Conservation (phyloP, 2,329 filamentous ascomycete genomes). For the Fusarium sp. region DNA sequence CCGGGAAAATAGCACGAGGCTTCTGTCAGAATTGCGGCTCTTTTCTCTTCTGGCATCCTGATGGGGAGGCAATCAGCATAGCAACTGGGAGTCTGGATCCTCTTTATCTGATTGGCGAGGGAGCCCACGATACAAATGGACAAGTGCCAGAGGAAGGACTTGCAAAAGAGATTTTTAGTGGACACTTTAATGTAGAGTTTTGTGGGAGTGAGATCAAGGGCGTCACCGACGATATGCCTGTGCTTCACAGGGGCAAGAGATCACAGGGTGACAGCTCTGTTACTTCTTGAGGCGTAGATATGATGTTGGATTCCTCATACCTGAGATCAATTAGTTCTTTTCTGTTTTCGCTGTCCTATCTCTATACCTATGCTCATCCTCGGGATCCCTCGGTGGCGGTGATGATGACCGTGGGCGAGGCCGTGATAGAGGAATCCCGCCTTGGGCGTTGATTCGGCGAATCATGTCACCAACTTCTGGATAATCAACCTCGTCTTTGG, state of each 20-base stretch:
- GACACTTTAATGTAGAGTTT: neutral
- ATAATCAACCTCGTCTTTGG: slow-evolving; percentile 24
- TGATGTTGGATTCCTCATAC: no score
- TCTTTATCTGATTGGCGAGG: neutral
- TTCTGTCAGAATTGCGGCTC: slow-evolving; percentile 13
- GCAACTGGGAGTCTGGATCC: slow-evolving; percentile 14
- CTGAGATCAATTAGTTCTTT: no score
- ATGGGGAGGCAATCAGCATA: slow-evolving; percentile 2
- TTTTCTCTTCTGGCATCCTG: slow-evolving; percentile 15
- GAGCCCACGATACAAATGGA: neutral
- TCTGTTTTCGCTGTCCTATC: neutral
- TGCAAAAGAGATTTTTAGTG: slow-evolving; percentile 1
- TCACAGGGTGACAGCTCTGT: slow-evolving; percentile 2
- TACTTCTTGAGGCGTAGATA: neutral
- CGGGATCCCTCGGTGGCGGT: neutral
- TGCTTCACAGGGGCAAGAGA: slow-evolving; percentile 7
- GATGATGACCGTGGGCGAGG: slow-evolving; percentile 1
- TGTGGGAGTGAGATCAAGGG: slow-evolving; percentile 20
- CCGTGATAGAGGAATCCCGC: neutral
- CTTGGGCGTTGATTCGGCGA: slow-evolving; percentile 8
- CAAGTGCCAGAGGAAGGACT: neutral
- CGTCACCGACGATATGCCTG: slow-evolving; percentile 14
- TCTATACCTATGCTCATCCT: neutral
- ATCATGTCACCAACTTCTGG: slow-evolving; percentile 14
- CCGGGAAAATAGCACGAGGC: neutral